These are phyloP conservation scores for Penicillium hordei DNA, from an alignment of 2,329 filamentous ascomycete species.

Conservation along the genomic window DNA sequence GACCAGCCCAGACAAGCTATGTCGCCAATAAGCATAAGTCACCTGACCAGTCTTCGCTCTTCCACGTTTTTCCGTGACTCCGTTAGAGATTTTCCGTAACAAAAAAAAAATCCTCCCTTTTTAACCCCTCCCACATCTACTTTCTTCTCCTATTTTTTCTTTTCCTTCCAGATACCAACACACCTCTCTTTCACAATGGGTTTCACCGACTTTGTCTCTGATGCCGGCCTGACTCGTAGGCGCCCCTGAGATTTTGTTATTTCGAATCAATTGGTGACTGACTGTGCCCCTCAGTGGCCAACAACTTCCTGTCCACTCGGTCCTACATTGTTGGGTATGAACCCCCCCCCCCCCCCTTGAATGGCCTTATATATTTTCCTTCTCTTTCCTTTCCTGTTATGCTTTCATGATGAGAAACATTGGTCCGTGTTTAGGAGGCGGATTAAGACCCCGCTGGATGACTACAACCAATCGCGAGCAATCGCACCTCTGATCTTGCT, in stretches of 20 bases:
- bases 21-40: slow-evolving; percentile 17
- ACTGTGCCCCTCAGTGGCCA: slow-evolving; percentile 43
- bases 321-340: slow-evolving; percentile 82
- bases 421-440: slow-evolving; percentile 96
- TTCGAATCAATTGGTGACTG: slow-evolving; percentile 29
- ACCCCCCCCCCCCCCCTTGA: slow-evolving; percentile 14
- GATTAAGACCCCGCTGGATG: slow-evolving; percentile 85
- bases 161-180: slow-evolving; percentile 21
- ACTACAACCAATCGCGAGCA: slow-evolving; percentile 72
- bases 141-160: slow-evolving; percentile 22
- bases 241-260: slow-evolving; percentile 29
- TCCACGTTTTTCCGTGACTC: slow-evolving; percentile 19
- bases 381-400: slow-evolving; percentile 19
- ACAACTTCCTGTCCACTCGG: slow-evolving; percentile 56
- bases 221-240: slow-evolving; percentile 61
- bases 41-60: slow-evolving; percentile 7
- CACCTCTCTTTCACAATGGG: slow-evolving; percentile 54
- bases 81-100: slow-evolving; percentile 13
- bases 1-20: slow-evolving; percentile 28
- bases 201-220: slow-evolving; percentile 65
- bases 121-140: slow-evolving; percentile 33
- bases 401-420: slow-evolving; percentile 74
- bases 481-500: slow-evolving; percentile 70
- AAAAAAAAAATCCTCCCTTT: slow-evolving; percentile 33
- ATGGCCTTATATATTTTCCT: slow-evolving; percentile 17